Conservation (phyloP, 495 filamentous ascomycete genomes). For the Penicillium verhagenii region DNA sequence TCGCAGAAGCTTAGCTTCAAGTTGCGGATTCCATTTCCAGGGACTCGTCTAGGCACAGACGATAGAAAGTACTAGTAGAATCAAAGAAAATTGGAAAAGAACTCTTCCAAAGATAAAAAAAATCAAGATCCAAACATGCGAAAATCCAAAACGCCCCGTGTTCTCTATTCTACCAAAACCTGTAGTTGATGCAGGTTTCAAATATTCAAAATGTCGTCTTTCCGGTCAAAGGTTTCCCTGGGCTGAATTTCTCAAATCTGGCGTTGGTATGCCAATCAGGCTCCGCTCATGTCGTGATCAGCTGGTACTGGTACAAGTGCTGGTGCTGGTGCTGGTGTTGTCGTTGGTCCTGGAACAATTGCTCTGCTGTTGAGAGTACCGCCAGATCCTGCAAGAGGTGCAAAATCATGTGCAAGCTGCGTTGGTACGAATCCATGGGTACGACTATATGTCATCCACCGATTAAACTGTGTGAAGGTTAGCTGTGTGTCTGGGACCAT, state of each 20-base stretch:
- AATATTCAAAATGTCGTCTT: not conserved
- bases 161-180: not conserved
- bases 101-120: not conserved
- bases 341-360: not conserved
- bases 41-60: not conserved
- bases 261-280: not conserved
- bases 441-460: conserved; percentile 32
- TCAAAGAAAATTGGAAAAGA: not conserved
- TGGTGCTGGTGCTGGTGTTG: no score
- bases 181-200: not conserved
- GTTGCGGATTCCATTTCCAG: not conserved
- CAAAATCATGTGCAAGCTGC: conserved; percentile 25
- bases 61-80: not conserved
- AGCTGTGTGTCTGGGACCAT: not conserved
- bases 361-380: conserved; percentile 15
- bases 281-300: not conserved
- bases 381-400: conserved; percentile 20
- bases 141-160: not conserved
- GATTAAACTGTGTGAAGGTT: conserved; percentile 30
- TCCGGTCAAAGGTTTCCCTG: no score
- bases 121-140: no score
- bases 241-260: no score
- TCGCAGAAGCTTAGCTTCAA: conserved; percentile 5
- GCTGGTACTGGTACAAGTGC: no score
- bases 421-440: not conserved